phyloP scores from a whole-genome alignment of 192 early-diverging fungal genomes.

The Geranomyces michiganensis region DNA sequence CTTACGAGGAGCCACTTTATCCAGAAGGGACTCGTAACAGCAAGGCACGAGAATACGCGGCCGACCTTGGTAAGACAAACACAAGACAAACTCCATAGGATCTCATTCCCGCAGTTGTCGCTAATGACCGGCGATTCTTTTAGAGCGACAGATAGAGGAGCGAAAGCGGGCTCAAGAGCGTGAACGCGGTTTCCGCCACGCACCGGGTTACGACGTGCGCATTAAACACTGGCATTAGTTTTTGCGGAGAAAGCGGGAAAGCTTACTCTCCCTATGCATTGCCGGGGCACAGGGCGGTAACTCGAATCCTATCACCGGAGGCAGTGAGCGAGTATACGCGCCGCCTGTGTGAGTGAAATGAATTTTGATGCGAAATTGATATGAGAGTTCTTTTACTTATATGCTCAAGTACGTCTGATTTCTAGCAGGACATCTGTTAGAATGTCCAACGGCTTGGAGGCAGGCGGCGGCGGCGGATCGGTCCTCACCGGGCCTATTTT shows the following conservation, averaged over 20 bases:
- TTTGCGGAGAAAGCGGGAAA: no score
- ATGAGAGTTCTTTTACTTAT: no score
- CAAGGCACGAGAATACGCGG: slow-evolving; percentile 16
- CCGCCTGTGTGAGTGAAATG: no score
- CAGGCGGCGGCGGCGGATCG: background rate
- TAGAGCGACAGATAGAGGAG: slow-evolving; percentile 35
- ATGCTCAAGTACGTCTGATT: no score
- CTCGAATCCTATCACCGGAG: slow-evolving; percentile 16
- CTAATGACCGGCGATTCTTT: no score
- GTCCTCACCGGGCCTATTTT: background rate
- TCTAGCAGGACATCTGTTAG: slow-evolving; percentile 15
- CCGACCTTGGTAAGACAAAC: slow-evolving; percentile 13
- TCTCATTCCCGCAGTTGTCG: background rate
- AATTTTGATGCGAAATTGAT: no score
- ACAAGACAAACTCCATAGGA: background rate
- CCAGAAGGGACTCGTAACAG: background rate
- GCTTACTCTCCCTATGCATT: no score
- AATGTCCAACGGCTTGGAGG: slow-evolving; percentile 18
- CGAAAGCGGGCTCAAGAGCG: slow-evolving; percentile 25
- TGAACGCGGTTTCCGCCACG: slow-evolving; percentile 26
- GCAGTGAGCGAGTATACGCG: no score
- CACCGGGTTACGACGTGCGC: slow-evolving; percentile 1
- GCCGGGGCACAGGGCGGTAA: background rate
- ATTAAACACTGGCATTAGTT: no score
- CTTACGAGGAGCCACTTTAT: background rate